Base-by-base conservation (phyloP, 1,284 basidiomycete genomes). In the Ustilago sp. region DNA sequence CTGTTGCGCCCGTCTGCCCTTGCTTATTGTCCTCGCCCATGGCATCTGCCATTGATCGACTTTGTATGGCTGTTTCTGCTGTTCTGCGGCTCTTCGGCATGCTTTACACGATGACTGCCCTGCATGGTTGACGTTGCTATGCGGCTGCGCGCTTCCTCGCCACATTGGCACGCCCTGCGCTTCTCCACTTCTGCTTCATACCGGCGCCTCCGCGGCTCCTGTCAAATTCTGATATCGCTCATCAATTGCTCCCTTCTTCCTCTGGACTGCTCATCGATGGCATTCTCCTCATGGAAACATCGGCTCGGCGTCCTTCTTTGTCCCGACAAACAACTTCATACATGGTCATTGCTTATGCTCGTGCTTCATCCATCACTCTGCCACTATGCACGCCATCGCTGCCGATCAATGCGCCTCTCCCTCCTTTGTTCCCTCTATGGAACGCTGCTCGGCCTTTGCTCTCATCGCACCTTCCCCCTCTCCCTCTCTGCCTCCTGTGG, bases 271-370 rank as follows among this genome's bases (percentile, higher is more conserved):
- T 23, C 28, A 15, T n/a, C 50, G 35, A 23, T 19, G 19, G 19
- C 45, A 41, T 35, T 38, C n/a, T 51, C 19, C 47, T 52, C 35
- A 58, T 54, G 48, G 41, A 58, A 56, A 48, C 51, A 4, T 67
- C 41, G 59, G 43, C 50, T 54, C 50, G 63, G 38, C 53, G 36
- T 53, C 50, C 50, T 54, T 41, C 32, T 19, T 31, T 47, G 36
- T 45, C 43, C 63, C 68, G 36, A 71, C 63, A 71, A 71, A 71
- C 68, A 66, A 58, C 43, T 31, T 57, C 13, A 59, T 67, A 64
- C 69, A 67, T 66, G 52, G 4, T 31, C 31, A n/a, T 51, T 66
- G 69, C 60, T 51, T 56, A 47, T 52, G 52, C 50, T 59, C 36
- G 7, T 57, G 17, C 53, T 55, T 52, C 60, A 51, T 41, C 35